A percentile compares a stretch with the other conserved stretches of the same genome.
Evolutionary conservation across 1,284 basidiomycete genomes (phyloP).

Genomic region (Apiotrichum mycotoxinovorans): DNA sequence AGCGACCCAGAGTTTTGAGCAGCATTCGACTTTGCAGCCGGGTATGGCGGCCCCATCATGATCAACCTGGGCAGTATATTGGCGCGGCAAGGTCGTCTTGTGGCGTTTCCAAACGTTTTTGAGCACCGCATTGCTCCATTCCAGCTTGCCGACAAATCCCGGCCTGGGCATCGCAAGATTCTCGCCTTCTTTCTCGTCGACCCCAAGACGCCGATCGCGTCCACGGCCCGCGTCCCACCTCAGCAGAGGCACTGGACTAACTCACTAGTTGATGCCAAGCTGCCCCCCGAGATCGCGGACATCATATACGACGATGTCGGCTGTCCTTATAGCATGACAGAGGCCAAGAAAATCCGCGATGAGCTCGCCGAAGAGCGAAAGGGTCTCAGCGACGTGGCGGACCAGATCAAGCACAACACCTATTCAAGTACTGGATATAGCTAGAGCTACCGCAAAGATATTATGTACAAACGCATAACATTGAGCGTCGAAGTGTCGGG

Average conservation of each 20-base stretch:
- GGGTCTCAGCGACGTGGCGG: too few relatives aligned
- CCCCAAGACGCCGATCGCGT: slow-evolving; percentile 8
- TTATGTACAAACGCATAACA: too few relatives aligned
- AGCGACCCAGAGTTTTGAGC: not conserved
- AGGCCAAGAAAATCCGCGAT: slow-evolving; percentile 12
- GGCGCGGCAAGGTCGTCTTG: not conserved
- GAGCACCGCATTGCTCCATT: not conserved
- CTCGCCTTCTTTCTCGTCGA: slow-evolving; percentile 22
- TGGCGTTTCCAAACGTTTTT: slow-evolving; percentile 7
- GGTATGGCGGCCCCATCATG: not conserved
- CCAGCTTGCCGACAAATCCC: slow-evolving; percentile 5
- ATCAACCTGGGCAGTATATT: not conserved
- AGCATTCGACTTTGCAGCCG: not conserved
- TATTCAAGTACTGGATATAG: too few relatives aligned
- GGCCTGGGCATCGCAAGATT: slow-evolving; percentile 19
- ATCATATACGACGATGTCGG: slow-evolving; percentile 9
- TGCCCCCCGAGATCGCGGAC: slow-evolving; percentile 10
- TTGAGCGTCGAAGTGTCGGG: too few relatives aligned
- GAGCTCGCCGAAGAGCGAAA: slow-evolving; percentile 20
- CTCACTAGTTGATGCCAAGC: not conserved
- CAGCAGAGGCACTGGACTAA: slow-evolving; percentile 14
- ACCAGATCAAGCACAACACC: too few relatives aligned
- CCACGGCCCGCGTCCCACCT: slow-evolving; percentile 14
- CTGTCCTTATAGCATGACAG: slow-evolving; percentile 6
- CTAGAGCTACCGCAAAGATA: too few relatives aligned